phyloP scores from a whole-genome alignment of 2,329 filamentous ascomycete genomes.

The Periconia macrospinosa region DNA sequence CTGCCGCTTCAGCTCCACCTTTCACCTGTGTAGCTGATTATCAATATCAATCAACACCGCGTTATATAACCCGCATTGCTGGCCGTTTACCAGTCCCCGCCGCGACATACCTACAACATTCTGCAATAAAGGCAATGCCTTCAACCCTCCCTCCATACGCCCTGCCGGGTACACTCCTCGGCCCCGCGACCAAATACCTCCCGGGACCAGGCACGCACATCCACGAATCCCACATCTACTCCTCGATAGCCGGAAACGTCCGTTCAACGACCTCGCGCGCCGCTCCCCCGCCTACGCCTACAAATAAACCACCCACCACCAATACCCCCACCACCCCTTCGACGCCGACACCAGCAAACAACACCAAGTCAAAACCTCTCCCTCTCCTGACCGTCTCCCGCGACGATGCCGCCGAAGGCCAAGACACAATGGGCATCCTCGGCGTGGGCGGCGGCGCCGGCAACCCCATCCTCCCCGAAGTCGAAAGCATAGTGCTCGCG shows the following conservation, averaged over 20 bases:
- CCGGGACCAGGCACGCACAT: constrained; percentile 85
- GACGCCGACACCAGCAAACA: constrained; percentile 26
- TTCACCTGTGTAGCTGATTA: too few relatives aligned
- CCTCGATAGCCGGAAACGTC: constrained; percentile 79
- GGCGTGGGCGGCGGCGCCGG: constrained; percentile 42
- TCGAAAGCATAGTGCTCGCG: constrained; percentile 79
- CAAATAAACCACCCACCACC: constrained; percentile 49
- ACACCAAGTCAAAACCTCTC: constrained; percentile 48
- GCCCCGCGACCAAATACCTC: constrained; percentile 65
- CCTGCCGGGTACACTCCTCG: constrained; percentile 81
- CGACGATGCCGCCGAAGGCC: constrained; percentile 4
- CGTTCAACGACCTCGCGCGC: constrained; percentile 29
- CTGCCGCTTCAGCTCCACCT: neutral
- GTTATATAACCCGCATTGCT: too few relatives aligned
- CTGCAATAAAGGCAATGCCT: neutral
- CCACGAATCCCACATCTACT: constrained; percentile 71
- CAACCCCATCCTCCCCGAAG: constrained; percentile 77
- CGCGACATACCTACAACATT: neutral
- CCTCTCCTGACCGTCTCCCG: constrained; percentile 44
- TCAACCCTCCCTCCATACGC: constrained; percentile 55
- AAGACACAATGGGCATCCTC: constrained; percentile 18
- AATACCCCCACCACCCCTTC: constrained; percentile 51
- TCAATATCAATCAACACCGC: too few relatives aligned
- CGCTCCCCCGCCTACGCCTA: constrained; percentile 44
- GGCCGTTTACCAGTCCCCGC: too few relatives aligned